Base-by-base conservation (phyloP, 106 monocot genomes). In the Dendrobium catenatum region DNA sequence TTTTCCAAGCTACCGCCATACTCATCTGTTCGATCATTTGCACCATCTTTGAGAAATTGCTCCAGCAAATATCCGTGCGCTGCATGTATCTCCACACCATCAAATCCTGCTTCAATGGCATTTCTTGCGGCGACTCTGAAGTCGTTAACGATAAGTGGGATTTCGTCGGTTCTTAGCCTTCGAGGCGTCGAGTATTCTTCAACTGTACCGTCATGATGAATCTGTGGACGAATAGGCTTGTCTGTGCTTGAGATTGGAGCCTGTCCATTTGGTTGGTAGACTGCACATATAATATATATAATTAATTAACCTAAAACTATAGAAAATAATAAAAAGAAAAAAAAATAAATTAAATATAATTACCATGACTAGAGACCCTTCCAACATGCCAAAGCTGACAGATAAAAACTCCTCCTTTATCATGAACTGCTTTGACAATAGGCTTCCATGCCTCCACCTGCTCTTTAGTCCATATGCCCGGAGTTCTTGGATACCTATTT, bases 41-140 rank as follows among this genome's bases (percentile, higher is more conserved):
- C 82, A 4, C 76, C 54, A 76, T 91, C 93, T 18, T 91, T 94
- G 87, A 91, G 79, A 87, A 94, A 94, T 55, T 94, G 93, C 7
- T 94, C 93, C 0, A 93, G 70, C 2, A 93, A 78, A 70, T 85
- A 93, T 6, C 93, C 90, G 44, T 91, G 78, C 2, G 90, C 90
- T 0, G 83, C 87, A 22, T 90, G 90, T 47, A 93, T 85, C 75
- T 93, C 90, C 26, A 91, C 89, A 42, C 93, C 93, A 72, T 92
- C 92, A 20, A 92, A 92, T 22, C 92, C 90, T 55, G 87, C 90
- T 81, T 90, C 82, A 59, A 87, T 78, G 49, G 87, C 84, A 68
- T 87, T 84, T 40, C 81, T 78, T 4, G 86, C 86, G 61, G 86
- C 86, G 40, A 86, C 15, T 74, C 86, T 75, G 46, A 86, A 87